Conservation (phyloP, 2,329 filamentous ascomycete species). For the Tolypocladium tropicale region DNA sequence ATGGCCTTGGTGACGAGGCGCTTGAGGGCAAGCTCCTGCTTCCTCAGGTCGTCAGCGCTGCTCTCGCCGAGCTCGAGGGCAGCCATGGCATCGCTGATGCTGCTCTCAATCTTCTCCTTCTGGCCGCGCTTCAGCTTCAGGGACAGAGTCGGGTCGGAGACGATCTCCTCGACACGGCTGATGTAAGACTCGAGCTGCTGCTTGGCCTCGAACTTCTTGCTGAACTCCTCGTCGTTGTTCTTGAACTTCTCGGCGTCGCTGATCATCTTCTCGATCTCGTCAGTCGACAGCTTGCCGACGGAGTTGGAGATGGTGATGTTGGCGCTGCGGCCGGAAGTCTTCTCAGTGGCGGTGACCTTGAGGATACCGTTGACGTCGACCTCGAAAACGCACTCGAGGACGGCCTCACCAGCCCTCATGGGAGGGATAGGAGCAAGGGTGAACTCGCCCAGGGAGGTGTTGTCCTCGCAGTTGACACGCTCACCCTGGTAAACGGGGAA, state of each 20-base stretch:
- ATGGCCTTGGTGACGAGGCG: conserved; percentile 97
- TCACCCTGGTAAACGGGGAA: conserved; percentile 96
- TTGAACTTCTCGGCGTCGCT: conserved; percentile 97
- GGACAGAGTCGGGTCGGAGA: conserved; percentile 90
- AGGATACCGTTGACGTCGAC: conserved; percentile 99
- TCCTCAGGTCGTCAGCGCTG: conserved; percentile 89
- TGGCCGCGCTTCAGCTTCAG: conserved; percentile 98
- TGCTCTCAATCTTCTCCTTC: conserved; percentile 99
- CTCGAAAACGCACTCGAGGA: conserved; percentile 97
- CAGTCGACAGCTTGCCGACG: conserved; percentile 90
- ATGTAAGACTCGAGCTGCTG: conserved; percentile 99
- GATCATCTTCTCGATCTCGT: conserved; percentile 98
- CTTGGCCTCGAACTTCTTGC: conserved; percentile 98
- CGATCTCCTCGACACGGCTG: conserved; percentile 94
- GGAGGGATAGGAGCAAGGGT: conserved; percentile 81
- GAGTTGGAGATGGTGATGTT: conserved; percentile 99
- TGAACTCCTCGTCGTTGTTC: conserved; percentile 94
- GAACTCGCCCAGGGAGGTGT: conserved; percentile 96
- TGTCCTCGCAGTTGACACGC: conserved; percentile 96
- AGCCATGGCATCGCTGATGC: conserved; percentile 93
- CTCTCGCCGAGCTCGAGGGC: conserved; percentile 95
- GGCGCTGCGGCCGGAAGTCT: conserved; percentile 92
- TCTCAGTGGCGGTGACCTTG: conserved; percentile 98
- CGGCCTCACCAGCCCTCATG: conserved; percentile 89
- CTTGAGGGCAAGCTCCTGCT: conserved; percentile 99